phyloP scores from a whole-genome alignment of 2,329 filamentous ascomycete genomes.

The Harringtonia aguacate region DNA sequence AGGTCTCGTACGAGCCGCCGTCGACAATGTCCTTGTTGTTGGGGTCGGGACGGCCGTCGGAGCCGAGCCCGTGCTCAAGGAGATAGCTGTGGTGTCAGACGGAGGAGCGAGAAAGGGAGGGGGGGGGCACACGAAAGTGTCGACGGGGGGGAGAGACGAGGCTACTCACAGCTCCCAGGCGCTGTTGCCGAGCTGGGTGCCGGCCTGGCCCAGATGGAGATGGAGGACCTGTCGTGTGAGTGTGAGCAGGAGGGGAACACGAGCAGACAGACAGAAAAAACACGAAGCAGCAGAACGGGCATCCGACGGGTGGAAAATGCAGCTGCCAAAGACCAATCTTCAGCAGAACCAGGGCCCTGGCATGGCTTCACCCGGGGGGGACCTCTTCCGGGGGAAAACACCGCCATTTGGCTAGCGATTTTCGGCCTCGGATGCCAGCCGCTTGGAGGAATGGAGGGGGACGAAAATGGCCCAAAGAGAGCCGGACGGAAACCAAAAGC shows the following conservation, averaged over 20 bases:
- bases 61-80: conserved; percentile 59
- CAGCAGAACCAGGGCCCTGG: background rate
- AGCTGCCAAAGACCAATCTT: too few species aligned
- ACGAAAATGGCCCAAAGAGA: too few species aligned
- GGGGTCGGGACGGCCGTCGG: conserved; percentile 53
- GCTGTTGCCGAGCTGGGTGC: conserved; percentile 63
- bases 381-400: background rate
- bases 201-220: conserved; percentile 57
- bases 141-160: background rate
- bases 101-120: conserved; percentile 12
- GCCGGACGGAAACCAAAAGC: conserved; percentile 1
- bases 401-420: background rate
- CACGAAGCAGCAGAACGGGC: background rate
- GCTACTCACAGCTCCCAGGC: conserved; percentile 61
- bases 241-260: background rate
- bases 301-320: too few species aligned
- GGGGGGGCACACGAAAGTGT: background rate
- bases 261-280: background rate
- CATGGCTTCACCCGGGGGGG: too few species aligned
- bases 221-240: conserved; percentile 41
- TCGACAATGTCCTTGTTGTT: conserved; percentile 49
- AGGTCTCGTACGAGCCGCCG: conserved; percentile 57
- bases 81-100: conserved; percentile 43
- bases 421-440: too few species aligned
- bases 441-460: too few species aligned